Conservation (phyloP, 2,329 filamentous ascomycete species). For the Alternaria sp. region DNA sequence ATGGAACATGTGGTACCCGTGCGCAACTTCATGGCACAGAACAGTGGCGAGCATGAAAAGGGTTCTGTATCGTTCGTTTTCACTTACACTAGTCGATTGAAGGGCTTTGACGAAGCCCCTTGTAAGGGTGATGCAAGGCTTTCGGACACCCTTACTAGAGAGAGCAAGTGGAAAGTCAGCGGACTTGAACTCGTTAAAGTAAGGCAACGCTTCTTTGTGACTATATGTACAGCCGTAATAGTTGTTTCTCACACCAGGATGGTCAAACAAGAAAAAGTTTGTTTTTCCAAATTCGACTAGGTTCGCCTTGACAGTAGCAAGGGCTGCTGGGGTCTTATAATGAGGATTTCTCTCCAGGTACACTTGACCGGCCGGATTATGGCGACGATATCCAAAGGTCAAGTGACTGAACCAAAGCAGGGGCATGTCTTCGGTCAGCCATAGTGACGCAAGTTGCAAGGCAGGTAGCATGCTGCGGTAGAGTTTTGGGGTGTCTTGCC, state of each 20-base stretch:
- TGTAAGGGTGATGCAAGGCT: neutral
- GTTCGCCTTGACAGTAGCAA: constrained; percentile 10
- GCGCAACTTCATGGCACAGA: constrained; percentile 26
- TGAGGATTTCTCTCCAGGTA: constrained; percentile 12
- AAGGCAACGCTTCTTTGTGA: neutral
- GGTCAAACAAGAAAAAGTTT: neutral
- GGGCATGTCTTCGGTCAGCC: constrained; percentile 19
- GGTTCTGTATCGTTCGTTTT: constrained; percentile 6
- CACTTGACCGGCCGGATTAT: neutral
- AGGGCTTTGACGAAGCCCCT: neutral
- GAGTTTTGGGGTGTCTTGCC: constrained; percentile 8
- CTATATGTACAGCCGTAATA: neutral
- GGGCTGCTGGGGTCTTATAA: neutral
- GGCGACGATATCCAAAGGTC: constrained; percentile 14
- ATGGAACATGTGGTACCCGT: constrained; percentile 21
- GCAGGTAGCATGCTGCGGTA: constrained; percentile 13
- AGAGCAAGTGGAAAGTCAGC: neutral
- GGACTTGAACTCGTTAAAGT: neutral
- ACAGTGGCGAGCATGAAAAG: constrained; percentile 18
- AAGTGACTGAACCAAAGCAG: constrained; percentile 28
- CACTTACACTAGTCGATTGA: neutral
- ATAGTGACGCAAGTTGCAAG: constrained; percentile 20
- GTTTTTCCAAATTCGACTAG: constrained; percentile 13
- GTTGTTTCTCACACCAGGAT: too few relatives aligned
- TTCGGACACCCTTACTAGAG: neutral